Conservation (phyloP, 108 stramenopile species). For the Seminavis robusta region DNA sequence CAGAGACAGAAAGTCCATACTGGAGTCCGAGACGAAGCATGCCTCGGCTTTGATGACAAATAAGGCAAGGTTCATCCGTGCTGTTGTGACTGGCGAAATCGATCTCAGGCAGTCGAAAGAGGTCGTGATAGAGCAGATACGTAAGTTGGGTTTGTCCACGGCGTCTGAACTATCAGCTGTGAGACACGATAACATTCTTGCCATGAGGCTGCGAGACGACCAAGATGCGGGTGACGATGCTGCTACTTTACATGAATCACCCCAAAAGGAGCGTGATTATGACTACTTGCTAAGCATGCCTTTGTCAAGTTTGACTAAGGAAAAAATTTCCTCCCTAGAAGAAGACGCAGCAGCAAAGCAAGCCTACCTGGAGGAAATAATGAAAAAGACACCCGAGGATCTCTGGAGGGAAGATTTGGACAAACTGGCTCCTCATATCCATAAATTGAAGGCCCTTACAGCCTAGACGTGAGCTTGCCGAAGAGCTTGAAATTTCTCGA, state of each 20-base stretch:
- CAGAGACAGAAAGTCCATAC: conserved; percentile 63
- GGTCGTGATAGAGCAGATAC: conserved; percentile 65
- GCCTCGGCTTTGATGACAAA: conserved; percentile 54
- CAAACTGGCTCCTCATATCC: conserved; percentile 56
- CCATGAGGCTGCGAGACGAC: conserved; percentile 11
- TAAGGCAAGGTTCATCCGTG: conserved; percentile 78
- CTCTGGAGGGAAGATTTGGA: conserved; percentile 84
- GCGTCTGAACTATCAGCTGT: conserved; percentile 50
- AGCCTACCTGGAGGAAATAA: conserved; percentile 44
- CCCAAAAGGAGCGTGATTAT: conserved; percentile 32
- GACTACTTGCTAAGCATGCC: conserved; percentile 88
- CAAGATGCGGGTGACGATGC: conserved; percentile 11
- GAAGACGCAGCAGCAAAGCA: conserved; percentile 61
- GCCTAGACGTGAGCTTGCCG: background rate
- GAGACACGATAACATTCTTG: conserved; percentile 40
- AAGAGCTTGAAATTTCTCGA: background rate
- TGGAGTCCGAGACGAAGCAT: conserved; percentile 66
- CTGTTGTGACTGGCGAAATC: conserved; percentile 60
- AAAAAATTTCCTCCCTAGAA: conserved; percentile 66
- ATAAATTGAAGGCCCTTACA: conserved; percentile 13
- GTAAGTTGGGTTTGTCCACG: conserved; percentile 52
- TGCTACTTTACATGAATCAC: conserved; percentile 1
- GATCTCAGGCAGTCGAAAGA: conserved; percentile 65
- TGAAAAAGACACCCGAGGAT: conserved; percentile 48
- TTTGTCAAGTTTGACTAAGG: conserved; percentile 69